Base-by-base conservation (phyloP, 2,329 filamentous ascomycete species). In the Colletotrichum simmondsii region DNA sequence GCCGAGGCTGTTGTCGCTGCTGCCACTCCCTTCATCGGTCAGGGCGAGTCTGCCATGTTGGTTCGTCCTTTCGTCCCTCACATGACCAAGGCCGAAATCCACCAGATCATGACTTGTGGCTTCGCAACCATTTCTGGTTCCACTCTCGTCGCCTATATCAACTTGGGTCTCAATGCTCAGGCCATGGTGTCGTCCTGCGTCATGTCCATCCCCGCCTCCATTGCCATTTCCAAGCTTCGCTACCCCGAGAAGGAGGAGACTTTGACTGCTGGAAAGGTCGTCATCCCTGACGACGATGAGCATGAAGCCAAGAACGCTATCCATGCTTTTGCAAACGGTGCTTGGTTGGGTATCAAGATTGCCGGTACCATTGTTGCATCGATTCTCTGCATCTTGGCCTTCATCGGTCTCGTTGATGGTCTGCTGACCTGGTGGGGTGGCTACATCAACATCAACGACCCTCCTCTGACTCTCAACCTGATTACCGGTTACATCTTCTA, bases 1-100 rank as follows among this genome's bases (percentile, higher is more conserved):
- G 94, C 94, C 58, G 95, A 98, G 83, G 95, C 95, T n/a, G 93
- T 98, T 62, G 95, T 98, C 71, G 95, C 95, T 42, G 94, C 95
- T 42, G 95, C 95, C 11, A 97, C 95, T 1, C 95, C 95, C 10
- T 98, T 98, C 84, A 97, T 98, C 79, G 95, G 95, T 10, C 95
- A 97, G 85, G 95, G 95, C 79, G 95, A 98, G 87, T 97, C 94
- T 28, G 95, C 94, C 73, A 97, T 98, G 93, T 86, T 98, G 79
- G 95, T 98, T 82, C 92, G 92, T 67, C 95, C 95, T 0, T 98
- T 97, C 81, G 91, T 98, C 59, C 87, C 94, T 12, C 92, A 97
- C 82, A 89, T 98, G 79, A 98, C 95, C 74, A 88, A 92, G 79
- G 94, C 95, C 76, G 95, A 98, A 83, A 86, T 98, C 71, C 95